Conservation (phyloP, 441 rosid genomes). For the Bruguiera hainesii region DNA sequence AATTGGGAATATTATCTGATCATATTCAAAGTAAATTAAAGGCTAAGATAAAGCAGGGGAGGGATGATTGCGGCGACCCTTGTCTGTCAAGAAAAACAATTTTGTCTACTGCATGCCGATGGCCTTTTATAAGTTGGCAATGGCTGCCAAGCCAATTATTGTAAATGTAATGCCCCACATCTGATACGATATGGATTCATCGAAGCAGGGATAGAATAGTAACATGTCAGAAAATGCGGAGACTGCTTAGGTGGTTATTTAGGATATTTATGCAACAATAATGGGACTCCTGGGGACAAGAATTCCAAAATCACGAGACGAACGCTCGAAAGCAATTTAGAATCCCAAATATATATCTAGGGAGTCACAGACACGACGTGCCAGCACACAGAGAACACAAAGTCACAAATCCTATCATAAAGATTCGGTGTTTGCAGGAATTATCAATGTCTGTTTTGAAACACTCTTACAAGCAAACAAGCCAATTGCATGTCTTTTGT, state of each 20-base stretch:
- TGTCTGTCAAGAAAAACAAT: slow-evolving; percentile 33
- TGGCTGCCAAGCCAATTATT: slow-evolving; percentile 20
- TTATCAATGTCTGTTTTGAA: background rate
- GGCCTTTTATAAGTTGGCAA: background rate
- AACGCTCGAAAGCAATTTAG: background rate
- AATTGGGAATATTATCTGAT: too few species aligned
- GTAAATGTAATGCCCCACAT: slow-evolving; percentile 15
- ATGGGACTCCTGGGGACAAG: slow-evolving; percentile 18
- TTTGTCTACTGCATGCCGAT: slow-evolving; percentile 17
- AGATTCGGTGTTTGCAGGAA: slow-evolving; percentile 16
- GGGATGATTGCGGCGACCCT: slow-evolving; percentile 15
- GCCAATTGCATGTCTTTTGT: slow-evolving; percentile 10
- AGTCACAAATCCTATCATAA: slow-evolving; percentile 16
- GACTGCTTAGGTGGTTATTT: slow-evolving; percentile 2
- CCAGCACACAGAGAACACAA: slow-evolving; percentile 18
- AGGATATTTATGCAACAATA: slow-evolving; percentile 14
- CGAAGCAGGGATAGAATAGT: background rate
- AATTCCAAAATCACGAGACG: slow-evolving; percentile 11
- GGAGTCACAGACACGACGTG: slow-evolving; percentile 4
- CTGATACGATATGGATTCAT: background rate
- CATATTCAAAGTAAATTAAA: background rate
- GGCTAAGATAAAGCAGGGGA: background rate
- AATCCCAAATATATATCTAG: slow-evolving; percentile 4
- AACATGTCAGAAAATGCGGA: background rate
- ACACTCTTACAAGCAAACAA: background rate